A percentile compares a stretch with the other conserved stretches of the same genome.
phyloP scores from a whole-genome alignment of 768 basidiomycete species.

The Lactifluus piperatus region DNA sequence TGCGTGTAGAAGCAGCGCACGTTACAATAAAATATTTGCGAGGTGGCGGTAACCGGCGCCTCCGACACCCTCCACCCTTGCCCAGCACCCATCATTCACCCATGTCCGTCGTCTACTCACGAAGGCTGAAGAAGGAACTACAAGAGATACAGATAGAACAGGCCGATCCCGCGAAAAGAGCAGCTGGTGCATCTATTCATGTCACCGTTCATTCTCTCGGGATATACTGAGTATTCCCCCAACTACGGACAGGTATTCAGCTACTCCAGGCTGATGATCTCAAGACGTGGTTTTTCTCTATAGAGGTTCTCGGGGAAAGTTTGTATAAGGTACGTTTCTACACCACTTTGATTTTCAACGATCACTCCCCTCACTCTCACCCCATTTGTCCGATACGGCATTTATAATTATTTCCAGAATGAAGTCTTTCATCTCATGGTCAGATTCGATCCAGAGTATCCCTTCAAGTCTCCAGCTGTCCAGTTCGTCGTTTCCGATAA shows the following conservation, averaged over 20 bases:
- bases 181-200: slow-evolving; percentile 7
- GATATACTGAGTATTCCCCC: background rate
- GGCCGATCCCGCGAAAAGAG: slow-evolving; percentile 15
- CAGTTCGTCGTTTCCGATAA: slow-evolving; percentile 68
- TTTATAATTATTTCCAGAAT: slow-evolving; percentile 35
- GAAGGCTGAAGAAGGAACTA: slow-evolving; percentile 21
- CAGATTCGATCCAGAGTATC: slow-evolving; percentile 73
- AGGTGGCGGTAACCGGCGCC: background rate
- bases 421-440: slow-evolving; percentile 76
- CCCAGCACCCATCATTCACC: background rate
- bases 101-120: slow-evolving; percentile 18
- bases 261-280: slow-evolving; percentile 72
- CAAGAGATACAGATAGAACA: slow-evolving; percentile 20
- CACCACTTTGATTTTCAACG: background rate
- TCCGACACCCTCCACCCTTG: background rate
- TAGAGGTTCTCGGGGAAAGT: slow-evolving; percentile 80
- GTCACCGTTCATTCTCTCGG: background rate
- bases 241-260: slow-evolving; percentile 47
- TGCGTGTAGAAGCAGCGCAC: background rate
- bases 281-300: slow-evolving; percentile 64
- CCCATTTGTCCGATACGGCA: background rate
- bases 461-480: slow-evolving; percentile 82
- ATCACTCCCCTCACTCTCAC: background rate
- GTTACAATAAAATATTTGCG: background rate
- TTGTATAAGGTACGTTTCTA: slow-evolving; percentile 52